A percentile compares a stretch with the other conserved stretches of the same genome.
Conservation (phyloP, 2,329 filamentous ascomycete species). For the Pseudomassariella vexata region DNA sequence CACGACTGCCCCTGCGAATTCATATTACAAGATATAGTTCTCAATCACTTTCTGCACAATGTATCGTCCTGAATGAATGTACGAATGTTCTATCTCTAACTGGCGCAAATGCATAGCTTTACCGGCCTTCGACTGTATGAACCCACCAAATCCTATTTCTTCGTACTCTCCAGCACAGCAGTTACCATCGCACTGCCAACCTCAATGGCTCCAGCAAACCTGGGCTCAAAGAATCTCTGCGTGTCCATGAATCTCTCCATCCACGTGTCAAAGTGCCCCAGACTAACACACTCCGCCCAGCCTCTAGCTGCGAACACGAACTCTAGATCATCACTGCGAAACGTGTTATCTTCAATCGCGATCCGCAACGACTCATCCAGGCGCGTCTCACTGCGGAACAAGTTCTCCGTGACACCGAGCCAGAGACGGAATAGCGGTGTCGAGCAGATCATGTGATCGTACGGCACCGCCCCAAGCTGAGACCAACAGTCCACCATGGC, state of each 20-base stretch:
- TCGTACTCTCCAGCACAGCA: too few species aligned
- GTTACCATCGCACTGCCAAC: constrained; percentile 97
- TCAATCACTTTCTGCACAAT: too few species aligned
- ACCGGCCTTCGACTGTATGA: too few species aligned
- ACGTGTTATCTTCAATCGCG: constrained; percentile 83
- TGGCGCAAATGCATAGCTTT: too few species aligned
- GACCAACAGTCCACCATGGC: constrained; percentile 99
- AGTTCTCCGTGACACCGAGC: constrained; percentile 93
- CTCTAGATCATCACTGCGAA: constrained; percentile 91
- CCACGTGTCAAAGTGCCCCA: constrained; percentile 92
- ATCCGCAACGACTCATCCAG: constrained; percentile 82
- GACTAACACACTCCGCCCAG: constrained; percentile 89
- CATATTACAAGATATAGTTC: too few species aligned
- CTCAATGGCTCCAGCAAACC: constrained; percentile 80
- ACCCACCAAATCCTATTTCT: too few species aligned
- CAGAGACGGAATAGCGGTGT: constrained; percentile 95
- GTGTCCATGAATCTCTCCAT: constrained; percentile 85
- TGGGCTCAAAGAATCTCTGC: constrained; percentile 83
- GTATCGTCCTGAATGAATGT: too few species aligned
- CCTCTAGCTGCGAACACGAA: constrained; percentile 95
- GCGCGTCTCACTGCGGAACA: constrained; percentile 77
- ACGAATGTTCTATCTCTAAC: too few species aligned
- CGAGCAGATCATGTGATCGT: constrained; percentile 99
- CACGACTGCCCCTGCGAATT: too few species aligned
- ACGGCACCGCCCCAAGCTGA: constrained; percentile 85